Conservation (phyloP, 345 rosid species). For the Rhodomyrtus tomentosa region DNA sequence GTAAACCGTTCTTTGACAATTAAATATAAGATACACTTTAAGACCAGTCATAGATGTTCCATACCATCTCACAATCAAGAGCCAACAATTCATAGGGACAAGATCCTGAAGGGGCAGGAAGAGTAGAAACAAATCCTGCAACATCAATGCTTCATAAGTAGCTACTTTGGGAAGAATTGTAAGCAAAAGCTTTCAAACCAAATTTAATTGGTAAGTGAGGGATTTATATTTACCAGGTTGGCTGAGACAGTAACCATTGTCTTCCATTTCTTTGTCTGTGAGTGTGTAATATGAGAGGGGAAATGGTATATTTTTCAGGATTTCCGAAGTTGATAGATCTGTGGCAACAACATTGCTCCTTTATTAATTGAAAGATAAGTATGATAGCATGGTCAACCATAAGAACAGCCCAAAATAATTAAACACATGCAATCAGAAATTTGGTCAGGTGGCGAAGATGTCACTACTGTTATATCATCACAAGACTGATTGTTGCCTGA, state of each 20-base stretch:
- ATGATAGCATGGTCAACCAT: neutral
- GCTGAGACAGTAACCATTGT: conserved; percentile 58
- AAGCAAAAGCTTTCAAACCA: neutral
- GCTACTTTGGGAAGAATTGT: neutral
- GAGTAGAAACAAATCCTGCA: conserved; percentile 58
- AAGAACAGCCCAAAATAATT: neutral
- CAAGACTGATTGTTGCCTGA: neutral
- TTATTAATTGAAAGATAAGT: conserved; percentile 8
- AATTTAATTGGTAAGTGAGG: conserved; percentile 1
- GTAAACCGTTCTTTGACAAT: neutral
- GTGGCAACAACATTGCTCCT: conserved; percentile 4
- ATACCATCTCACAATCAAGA: conserved; percentile 98
- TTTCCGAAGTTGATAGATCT: conserved; percentile 17
- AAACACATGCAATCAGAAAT: neutral
- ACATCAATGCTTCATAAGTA: conserved; percentile 1
- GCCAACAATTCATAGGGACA: conserved; percentile 48
- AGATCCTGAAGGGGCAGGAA: conserved; percentile 59
- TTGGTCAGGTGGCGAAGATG: neutral
- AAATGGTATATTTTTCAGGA: conserved; percentile 64
- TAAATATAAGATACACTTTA: neutral
- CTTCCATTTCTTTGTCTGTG: conserved; percentile 60
- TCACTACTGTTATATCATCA: neutral
- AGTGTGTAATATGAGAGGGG: conserved; percentile 69
- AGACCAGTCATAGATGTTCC: neutral
- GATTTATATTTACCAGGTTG: conserved; percentile 34